Base-by-base conservation (phyloP, 1,284 basidiomycete genomes). In the Fomitopsis pinicola region DNA sequence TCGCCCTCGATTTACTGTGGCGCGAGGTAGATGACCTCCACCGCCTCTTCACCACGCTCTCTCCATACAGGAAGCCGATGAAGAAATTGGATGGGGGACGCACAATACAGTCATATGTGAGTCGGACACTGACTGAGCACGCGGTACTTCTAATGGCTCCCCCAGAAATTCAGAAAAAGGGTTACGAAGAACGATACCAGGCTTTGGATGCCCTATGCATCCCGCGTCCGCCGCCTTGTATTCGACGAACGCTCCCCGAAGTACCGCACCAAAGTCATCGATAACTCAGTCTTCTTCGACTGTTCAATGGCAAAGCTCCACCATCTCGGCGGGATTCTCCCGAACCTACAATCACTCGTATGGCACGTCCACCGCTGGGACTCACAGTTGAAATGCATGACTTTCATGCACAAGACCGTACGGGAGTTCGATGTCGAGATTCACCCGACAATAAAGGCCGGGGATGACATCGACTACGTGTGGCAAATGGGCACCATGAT, bases 111-210 rank as follows among this genome's bases (percentile, higher is more conserved):
- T 28, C 44, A 42, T 58, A 58, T 42, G 61, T 62, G 22, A 55
- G 61, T 59, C 8, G 14, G 12, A 7, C 15, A 42, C 19, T 2
- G 28, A 30, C 26, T 5, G 30, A 26, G 12, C 28, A 52, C 22
- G 22, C 22, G 22, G 22, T 22, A 22, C 19, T 30, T 17, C 55
- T 57, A 10, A 57, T 26, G 55, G 40, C 15, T 15, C 45, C n/a
- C 28, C 5, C 60, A 82, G 78, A 63, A 66, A 55, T 87, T 87
- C 66, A 69, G 71, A 42, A 69, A 76, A 3, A 67, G 72, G 2
- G 79, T 82, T 33, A 75, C 78, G 33, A 72, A 79, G 8, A 74
- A 67, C 28, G 82, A 86, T 69, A 88, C 86, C 87, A 69, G 71
- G 38, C 75, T 78, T 22, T 86, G 88, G 67, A 74, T 80, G 59